Conservation (phyloP, 2,329 filamentous ascomycete genomes). For the Trichoderma hamatum region DNA sequence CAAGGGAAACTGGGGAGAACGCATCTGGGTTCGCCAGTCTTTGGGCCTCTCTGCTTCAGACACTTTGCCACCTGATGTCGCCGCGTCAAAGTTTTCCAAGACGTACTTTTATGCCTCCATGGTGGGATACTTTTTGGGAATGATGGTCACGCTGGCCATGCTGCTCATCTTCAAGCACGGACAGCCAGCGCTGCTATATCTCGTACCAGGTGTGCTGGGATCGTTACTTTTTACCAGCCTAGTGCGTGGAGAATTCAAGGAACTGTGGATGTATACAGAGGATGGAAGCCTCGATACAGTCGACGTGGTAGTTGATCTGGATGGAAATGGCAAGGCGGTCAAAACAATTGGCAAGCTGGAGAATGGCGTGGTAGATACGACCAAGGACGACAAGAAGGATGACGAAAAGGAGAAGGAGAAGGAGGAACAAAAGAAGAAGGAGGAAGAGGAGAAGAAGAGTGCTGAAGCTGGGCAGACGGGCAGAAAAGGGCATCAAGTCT, state of each 20-base stretch:
- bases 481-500: conserved; percentile 37
- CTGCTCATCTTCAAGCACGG: conserved; percentile 79
- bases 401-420: conserved; percentile 30
- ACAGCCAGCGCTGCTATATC: conserved; percentile 88
- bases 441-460: background rate
- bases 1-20: conserved; percentile 78
- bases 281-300: conserved; percentile 59
- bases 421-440: conserved; percentile 26
- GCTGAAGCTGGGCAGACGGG: conserved; percentile 25
- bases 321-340: conserved; percentile 51
- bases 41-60: conserved; percentile 34
- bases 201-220: conserved; percentile 82
- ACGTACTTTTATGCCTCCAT: conserved; percentile 82
- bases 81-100: conserved; percentile 68
- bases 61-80: conserved; percentile 38
- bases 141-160: conserved; percentile 74
- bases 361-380: conserved; percentile 44
- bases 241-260: conserved; percentile 68
- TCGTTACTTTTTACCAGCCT: conserved; percentile 75
- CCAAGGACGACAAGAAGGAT: conserved; percentile 37
- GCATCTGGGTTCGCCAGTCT: conserved; percentile 67
- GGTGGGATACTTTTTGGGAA: conserved; percentile 74
- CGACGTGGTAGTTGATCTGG: conserved; percentile 60
- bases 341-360: conserved; percentile 45
- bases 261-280: conserved; percentile 85